Conservation (phyloP, 129 eudicot genomes). For the Centella asiatica region DNA sequence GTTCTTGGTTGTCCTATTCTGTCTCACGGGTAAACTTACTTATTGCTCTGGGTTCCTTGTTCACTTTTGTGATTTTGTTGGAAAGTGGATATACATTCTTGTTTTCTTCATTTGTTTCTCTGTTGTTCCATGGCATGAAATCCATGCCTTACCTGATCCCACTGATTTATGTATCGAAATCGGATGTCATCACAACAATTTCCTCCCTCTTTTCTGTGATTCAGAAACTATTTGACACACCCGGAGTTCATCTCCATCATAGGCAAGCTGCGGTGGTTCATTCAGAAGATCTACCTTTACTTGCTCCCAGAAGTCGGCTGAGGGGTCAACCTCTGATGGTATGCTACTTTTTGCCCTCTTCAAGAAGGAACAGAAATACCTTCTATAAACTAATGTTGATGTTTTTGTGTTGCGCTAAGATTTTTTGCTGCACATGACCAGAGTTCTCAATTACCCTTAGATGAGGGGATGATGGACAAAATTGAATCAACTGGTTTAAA, state of each 20-base stretch:
- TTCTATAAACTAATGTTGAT: background rate
- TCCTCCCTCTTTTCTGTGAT: slow-evolving; percentile 13
- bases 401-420: background rate
- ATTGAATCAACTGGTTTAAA: slow-evolving; percentile 51
- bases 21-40: no score
- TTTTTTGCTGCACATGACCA: background rate
- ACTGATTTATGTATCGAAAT: no score
- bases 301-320: slow-evolving; percentile 90
- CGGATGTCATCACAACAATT: no score
- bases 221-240: slow-evolving; percentile 88
- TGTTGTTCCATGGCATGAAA: background rate
- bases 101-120: background rate
- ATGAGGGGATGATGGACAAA: slow-evolving; percentile 31
- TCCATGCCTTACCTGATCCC: no score
- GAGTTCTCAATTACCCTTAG: slow-evolving; percentile 29
- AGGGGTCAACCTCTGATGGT: slow-evolving; percentile 80
- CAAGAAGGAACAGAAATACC: background rate
- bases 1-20: no score
- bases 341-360: slow-evolving; percentile 3
- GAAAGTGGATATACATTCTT: background rate
- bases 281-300: slow-evolving; percentile 79
- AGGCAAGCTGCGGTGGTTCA: slow-evolving; percentile 95
- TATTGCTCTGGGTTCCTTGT: no score
- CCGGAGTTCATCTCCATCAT: slow-evolving; percentile 98
- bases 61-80: background rate